Conservation (phyloP, 2,329 filamentous ascomycete genomes). For the Plenodomus tracheiphilus region DNA sequence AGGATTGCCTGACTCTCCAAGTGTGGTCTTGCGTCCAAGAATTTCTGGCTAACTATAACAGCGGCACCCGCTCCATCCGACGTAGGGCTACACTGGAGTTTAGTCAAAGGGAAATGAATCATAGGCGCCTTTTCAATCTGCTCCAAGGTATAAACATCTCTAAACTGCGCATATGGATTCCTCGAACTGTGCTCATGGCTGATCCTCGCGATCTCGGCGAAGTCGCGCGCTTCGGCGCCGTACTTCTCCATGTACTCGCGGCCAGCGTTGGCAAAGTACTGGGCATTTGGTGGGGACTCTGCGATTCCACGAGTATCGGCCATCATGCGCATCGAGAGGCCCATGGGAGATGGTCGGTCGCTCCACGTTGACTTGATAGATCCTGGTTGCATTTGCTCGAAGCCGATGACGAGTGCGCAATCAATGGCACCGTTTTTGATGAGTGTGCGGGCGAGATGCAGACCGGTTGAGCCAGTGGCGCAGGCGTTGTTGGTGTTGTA, state of each 20-base stretch:
- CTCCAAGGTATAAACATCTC: slow-evolving; percentile 82
- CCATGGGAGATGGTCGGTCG: slow-evolving; percentile 78
- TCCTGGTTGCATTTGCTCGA: slow-evolving; percentile 96
- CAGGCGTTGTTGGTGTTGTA: slow-evolving; percentile 99
- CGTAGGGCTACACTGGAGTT: slow-evolving; percentile 94
- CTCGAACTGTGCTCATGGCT: slow-evolving; percentile 87
- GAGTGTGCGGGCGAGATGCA: slow-evolving; percentile 78
- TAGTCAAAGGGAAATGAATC: slow-evolving; percentile 85
- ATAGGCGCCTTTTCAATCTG: slow-evolving; percentile 75
- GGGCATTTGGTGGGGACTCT: slow-evolving; percentile 80
- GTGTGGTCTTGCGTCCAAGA: slow-evolving; percentile 81
- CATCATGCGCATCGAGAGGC: slow-evolving; percentile 78
- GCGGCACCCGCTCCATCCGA: slow-evolving; percentile 89
- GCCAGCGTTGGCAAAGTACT: slow-evolving; percentile 94
- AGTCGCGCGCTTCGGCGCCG: slow-evolving; percentile 81
- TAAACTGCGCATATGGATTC: slow-evolving; percentile 96
- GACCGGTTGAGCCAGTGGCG: slow-evolving; percentile 85
- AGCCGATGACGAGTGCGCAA: slow-evolving; percentile 87
- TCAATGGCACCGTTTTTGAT: slow-evolving; percentile 79
- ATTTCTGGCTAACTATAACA: slow-evolving; percentile 83
- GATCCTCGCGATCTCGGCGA: slow-evolving; percentile 88
- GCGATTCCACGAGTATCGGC: slow-evolving; percentile 74
- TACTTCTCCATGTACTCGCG: slow-evolving; percentile 94
- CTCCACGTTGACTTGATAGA: slow-evolving; percentile 79
- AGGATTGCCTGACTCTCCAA: slow-evolving; percentile 78